Evolutionary conservation across 1,139 yeast species (phyloP).

Genomic region (Saccharomycopsis phalli): DNA sequence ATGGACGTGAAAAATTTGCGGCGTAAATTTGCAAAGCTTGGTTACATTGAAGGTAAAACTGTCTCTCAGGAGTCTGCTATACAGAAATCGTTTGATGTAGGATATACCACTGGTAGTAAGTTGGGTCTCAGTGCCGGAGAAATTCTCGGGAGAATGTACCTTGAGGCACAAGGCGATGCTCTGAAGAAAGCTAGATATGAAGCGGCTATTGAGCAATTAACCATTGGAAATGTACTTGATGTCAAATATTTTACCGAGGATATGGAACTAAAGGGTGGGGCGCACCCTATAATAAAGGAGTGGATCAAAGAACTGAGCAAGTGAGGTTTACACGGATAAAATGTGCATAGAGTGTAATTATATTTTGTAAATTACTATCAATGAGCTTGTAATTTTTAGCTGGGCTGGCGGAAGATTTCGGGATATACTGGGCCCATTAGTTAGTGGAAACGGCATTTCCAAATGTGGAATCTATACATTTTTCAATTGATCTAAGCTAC

Average conservation of each 20-base stretch:
- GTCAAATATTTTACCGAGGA: slow-evolving; percentile 42
- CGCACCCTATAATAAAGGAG: slow-evolving; percentile 32
- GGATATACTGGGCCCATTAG: no score
- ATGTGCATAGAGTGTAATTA: no score
- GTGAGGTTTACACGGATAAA: no score
- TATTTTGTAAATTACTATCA: no score
- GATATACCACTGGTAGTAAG: slow-evolving; percentile 66
- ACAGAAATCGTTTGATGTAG: slow-evolving; percentile 75
- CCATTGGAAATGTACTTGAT: slow-evolving; percentile 42
- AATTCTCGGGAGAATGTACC: slow-evolving; percentile 43
- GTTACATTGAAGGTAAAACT: slow-evolving; percentile 76
- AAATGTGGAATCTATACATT: no score
- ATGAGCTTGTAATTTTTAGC: no score
- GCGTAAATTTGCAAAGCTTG: slow-evolving; percentile 69
- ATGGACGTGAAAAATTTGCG: slow-evolving; percentile 31
- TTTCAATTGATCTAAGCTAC: no score
- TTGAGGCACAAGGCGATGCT: slow-evolving; percentile 20
- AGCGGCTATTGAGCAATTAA: slow-evolving; percentile 42
- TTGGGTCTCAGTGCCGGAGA: slow-evolving; percentile 62
- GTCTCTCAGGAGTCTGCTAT: slow-evolving; percentile 60
- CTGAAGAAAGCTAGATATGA: slow-evolving; percentile 21
- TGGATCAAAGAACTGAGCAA: slow-evolving; percentile 28
- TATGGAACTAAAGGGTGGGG: slow-evolving; percentile 31
- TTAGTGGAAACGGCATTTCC: no score
- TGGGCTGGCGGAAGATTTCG: no score